Conservation (phyloP, 768 basidiomycete genomes). For the Baorangia bicolor region DNA sequence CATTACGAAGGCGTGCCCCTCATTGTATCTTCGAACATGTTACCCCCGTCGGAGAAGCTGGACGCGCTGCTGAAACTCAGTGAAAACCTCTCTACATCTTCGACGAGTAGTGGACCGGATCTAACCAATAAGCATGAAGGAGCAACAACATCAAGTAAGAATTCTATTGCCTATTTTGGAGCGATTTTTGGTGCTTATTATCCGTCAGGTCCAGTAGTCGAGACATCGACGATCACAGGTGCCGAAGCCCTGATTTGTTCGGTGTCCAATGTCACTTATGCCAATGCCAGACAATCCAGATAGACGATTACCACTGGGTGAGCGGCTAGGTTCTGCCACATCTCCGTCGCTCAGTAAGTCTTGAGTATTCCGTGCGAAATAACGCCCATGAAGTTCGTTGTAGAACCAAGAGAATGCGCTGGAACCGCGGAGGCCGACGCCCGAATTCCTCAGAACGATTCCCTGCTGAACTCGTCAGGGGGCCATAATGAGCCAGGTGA, state of each 20-base stretch:
- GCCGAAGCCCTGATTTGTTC: constrained; percentile 1
- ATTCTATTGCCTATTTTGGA: neutral
- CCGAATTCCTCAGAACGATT: constrained; percentile 4
- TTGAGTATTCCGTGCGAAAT: constrained; percentile 1
- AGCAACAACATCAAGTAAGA: constrained; percentile 28
- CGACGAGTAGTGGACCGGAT: constrained; percentile 1
- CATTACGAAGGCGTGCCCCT: constrained; percentile 18
- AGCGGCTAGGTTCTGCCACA: neutral
- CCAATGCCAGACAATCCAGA: constrained; percentile 12
- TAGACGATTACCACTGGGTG: constrained; percentile 1
- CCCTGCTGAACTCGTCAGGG: constrained; percentile 8
- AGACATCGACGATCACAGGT: constrained; percentile 20
- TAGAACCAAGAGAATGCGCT: constrained; percentile 16
- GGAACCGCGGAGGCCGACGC: neutral
- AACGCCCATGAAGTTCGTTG: constrained; percentile 3
- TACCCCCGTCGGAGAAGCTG: constrained; percentile 21
- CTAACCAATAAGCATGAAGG: constrained; percentile 19
- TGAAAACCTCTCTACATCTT: constrained; percentile 18
- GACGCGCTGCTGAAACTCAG: constrained; percentile 27
- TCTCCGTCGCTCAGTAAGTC: constrained; percentile 15
- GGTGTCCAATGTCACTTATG: constrained; percentile 10
- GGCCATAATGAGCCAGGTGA: constrained; percentile 14
- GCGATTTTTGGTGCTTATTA: constrained; percentile 6
- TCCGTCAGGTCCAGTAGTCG: constrained; percentile 24
- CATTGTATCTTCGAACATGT: constrained; percentile 13